phyloP scores from a whole-genome alignment of 371 early-diverging fungal species.

The Mucor mucedo region DNA sequence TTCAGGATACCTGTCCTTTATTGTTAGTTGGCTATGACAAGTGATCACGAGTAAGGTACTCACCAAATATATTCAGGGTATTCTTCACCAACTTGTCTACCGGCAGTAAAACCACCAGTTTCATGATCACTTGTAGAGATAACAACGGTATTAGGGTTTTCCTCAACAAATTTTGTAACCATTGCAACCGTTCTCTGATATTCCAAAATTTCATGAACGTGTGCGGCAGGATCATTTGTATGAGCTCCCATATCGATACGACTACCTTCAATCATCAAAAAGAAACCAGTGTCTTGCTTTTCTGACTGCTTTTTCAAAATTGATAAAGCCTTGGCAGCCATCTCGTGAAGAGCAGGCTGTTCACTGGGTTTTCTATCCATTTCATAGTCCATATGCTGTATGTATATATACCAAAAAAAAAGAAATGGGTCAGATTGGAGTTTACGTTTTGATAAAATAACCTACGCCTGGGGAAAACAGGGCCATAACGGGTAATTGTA shows the following conservation, averaged over 20 bases:
- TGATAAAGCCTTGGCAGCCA: constrained; percentile 72
- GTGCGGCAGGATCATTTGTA: constrained; percentile 88
- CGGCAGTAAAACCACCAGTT: constrained; percentile 91
- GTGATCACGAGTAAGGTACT: background rate
- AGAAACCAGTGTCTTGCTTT: constrained; percentile 70
- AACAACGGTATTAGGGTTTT: constrained; percentile 80
- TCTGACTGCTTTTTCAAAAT: constrained; percentile 52
- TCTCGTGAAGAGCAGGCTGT: constrained; percentile 80
- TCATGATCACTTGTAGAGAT: constrained; percentile 94
- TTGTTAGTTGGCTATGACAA: background rate
- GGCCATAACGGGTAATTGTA: constrained; percentile 74
- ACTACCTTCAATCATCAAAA: constrained; percentile 95
- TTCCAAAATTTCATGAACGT: constrained; percentile 88
- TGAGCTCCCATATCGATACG: constrained; percentile 88
- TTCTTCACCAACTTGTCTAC: constrained; percentile 63
- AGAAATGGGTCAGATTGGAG: background rate
- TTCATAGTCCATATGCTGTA: constrained; percentile 79
- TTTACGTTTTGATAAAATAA: background rate
- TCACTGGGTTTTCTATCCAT: constrained; percentile 73
- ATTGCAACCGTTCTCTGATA: constrained; percentile 78
- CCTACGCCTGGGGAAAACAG: constrained; percentile 62
- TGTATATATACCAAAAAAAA: constrained; percentile 52
- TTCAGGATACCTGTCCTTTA: constrained; percentile 64
- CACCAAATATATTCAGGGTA: constrained; percentile 90
- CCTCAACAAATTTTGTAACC: constrained; percentile 77